Conservation (phyloP, 2,329 filamentous ascomycete species). For the Ramularia collo-cygni region DNA sequence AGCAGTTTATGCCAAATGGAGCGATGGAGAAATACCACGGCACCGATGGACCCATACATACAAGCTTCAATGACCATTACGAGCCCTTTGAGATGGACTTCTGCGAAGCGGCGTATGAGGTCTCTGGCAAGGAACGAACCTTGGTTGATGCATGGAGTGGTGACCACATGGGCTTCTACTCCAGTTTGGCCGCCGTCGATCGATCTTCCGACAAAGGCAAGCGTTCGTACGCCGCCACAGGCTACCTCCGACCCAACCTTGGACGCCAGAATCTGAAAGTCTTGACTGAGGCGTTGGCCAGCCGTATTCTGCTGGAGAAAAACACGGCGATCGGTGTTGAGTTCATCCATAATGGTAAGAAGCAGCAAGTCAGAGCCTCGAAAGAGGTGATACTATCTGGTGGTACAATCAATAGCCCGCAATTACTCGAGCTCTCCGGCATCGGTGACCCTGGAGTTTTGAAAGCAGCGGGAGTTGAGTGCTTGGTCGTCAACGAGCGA, state of each 20-base stretch:
- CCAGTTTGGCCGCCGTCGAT: constrained; percentile 27
- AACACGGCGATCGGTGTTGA: constrained; percentile 31
- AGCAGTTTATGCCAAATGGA: constrained; percentile 14
- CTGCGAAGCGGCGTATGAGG: constrained; percentile 29
- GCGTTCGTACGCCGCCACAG: constrained; percentile 29
- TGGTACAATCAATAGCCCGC: constrained; percentile 46
- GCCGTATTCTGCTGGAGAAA: constrained; percentile 24
- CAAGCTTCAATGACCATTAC: constrained; percentile 33
- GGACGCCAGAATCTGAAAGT: constrained; percentile 26
- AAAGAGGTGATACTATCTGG: constrained; percentile 33
- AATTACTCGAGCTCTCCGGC: constrained; percentile 48
- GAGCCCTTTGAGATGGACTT: constrained; percentile 33
- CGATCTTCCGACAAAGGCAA: constrained; percentile 26
- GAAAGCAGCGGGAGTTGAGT: constrained; percentile 40
- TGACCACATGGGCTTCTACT: constrained; percentile 30
- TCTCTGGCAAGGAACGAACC: constrained; percentile 25
- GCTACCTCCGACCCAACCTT: constrained; percentile 28
- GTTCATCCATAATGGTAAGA: constrained; percentile 35
- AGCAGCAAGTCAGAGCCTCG: constrained; percentile 36
- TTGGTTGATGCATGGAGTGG: constrained; percentile 29
- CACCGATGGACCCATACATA: constrained; percentile 29
- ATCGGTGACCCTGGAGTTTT: constrained; percentile 47
- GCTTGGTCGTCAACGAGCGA: constrained; percentile 43
- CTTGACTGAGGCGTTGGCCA: constrained; percentile 26
- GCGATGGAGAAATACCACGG: constrained; percentile 30